These are phyloP conservation scores for Fusarium sp. DNA, from an alignment of 2,329 filamentous ascomycete genomes.

Conservation along the genomic window DNA sequence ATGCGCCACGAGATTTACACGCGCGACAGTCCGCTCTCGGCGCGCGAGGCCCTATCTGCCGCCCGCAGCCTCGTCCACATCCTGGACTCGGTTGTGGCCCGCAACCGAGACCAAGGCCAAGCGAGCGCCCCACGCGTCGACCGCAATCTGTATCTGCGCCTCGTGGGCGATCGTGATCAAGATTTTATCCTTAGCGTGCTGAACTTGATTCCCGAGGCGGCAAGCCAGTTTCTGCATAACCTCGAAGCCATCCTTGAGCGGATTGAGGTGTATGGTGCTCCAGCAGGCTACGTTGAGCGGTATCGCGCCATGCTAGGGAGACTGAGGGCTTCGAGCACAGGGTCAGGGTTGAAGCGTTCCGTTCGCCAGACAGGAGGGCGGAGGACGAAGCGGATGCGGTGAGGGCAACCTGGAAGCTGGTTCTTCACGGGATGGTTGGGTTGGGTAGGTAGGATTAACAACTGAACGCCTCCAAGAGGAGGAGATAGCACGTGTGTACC, in stretches of 20 bases:
- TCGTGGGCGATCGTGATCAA: constrained; percentile 55
- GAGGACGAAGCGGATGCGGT: constrained; percentile 49
- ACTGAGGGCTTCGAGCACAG: constrained; percentile 43
- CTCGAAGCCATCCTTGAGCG: constrained; percentile 48
- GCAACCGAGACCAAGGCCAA: constrained; percentile 50
- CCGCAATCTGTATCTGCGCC: constrained; percentile 57
- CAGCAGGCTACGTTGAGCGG: constrained; percentile 48
- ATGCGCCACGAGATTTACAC: constrained; percentile 54
- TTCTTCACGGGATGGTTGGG: background rate
- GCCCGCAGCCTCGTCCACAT: constrained; percentile 59
- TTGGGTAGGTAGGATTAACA: background rate
- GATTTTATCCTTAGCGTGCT: constrained; percentile 58
- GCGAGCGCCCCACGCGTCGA: constrained; percentile 42
- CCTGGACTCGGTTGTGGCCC: constrained; percentile 54
- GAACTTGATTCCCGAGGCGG: constrained; percentile 53
- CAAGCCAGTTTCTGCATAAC: constrained; percentile 54
- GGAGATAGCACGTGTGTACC: background rate
- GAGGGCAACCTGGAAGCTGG: constrained; percentile 11
- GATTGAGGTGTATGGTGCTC: constrained; percentile 48
- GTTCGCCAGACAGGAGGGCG: constrained; percentile 40
- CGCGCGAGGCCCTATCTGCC: constrained; percentile 54
- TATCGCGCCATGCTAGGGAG: constrained; percentile 47
- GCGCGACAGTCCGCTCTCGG: constrained; percentile 49
- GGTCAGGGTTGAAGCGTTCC: constrained; percentile 47
- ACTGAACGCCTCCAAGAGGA: background rate